These are phyloP conservation scores for Macaranga tanarius DNA, from an alignment of 441 rosid genomes.

Conservation along the genomic window DNA sequence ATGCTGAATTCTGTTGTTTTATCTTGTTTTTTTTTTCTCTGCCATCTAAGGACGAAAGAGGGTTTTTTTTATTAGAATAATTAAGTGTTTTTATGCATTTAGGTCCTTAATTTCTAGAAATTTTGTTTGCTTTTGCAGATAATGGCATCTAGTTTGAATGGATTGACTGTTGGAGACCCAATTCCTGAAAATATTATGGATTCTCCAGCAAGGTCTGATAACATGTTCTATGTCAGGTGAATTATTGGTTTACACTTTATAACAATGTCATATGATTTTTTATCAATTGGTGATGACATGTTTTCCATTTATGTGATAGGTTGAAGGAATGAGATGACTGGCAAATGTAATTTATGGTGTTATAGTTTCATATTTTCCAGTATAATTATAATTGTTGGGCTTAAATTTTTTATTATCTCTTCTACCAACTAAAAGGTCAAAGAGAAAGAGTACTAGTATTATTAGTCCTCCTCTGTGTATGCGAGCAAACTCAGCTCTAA, in stretches of 20 bases:
- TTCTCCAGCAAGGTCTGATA: constrained; percentile 75
- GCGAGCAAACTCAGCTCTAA: not conserved
- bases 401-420: not conserved
- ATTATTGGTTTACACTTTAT: not conserved
- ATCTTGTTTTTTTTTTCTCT: not conserved
- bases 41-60: not conserved
- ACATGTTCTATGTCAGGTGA: constrained; percentile 54
- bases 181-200: constrained; percentile 79
- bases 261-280: not conserved
- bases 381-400: not conserved
- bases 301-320: not conserved
- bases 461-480: not conserved
- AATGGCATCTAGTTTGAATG: constrained; percentile 97
- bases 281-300: too few relatives aligned
- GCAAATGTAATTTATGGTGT: not conserved
- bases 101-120: not conserved
- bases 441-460: not conserved
- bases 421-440: not conserved
- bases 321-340: not conserved
- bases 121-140: constrained; percentile 42
- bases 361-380: not conserved
- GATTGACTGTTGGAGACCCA: constrained; percentile 89
- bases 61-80: not conserved
- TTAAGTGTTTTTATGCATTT: not conserved
- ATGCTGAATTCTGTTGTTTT: not conserved